Conservation (phyloP, 225 moss, liverwort and hornwort species). For the Pleurozium schreberi region DNA sequence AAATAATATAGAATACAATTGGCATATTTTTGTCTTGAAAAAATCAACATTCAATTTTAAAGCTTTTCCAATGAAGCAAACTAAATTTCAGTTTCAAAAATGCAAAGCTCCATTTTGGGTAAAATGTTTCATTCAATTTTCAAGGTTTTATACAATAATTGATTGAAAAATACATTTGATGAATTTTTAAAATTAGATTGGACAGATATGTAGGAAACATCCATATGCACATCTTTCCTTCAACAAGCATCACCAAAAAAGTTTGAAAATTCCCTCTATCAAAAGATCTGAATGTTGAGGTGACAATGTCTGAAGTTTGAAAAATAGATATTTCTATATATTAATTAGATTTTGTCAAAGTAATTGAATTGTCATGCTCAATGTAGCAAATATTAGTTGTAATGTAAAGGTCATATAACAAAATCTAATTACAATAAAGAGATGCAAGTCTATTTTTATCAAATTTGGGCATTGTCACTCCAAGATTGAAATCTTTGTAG, state of each 20-base stretch:
- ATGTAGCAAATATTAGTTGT: too few relatives aligned
- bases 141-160: not conserved
- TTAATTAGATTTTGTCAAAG: not conserved
- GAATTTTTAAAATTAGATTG: not conserved
- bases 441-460: too few relatives aligned
- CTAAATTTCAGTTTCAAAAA: not conserved
- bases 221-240: not conserved
- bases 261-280: not conserved
- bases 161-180: not conserved
- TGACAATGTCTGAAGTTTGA: not conserved
- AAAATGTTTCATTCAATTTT: not conserved
- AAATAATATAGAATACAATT: not conserved
- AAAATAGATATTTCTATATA: not conserved
- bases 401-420: too few relatives aligned
- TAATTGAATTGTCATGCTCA: too few relatives aligned
- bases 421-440: too few relatives aligned
- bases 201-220: not conserved
- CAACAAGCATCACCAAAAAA: not conserved
- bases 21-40: not conserved
- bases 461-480: too few relatives aligned
- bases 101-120: too few relatives aligned
- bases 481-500: too few relatives aligned
- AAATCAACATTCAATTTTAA: not conserved
- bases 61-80: rapidly evolving
- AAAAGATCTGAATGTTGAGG: not conserved